phyloP scores from a whole-genome alignment of 306 rosid species.

The Castanea sativa region DNA sequence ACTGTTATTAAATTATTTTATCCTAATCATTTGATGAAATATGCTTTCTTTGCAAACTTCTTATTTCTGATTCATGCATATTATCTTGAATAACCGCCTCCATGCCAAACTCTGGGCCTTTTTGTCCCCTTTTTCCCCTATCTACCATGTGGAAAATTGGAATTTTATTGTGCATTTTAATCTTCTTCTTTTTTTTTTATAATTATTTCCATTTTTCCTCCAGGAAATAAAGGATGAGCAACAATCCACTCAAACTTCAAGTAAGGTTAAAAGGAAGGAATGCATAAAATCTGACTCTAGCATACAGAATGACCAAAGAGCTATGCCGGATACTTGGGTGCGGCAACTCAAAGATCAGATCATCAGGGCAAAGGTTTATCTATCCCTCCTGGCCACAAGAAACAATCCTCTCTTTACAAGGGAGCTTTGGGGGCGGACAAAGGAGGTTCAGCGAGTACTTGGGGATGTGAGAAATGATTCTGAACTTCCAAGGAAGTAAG shows the following conservation, averaged over 20 bases:
- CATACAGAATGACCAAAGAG: constrained; percentile 38
- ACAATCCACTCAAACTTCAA: constrained; percentile 28
- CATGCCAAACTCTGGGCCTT: no score
- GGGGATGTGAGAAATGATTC: constrained; percentile 92
- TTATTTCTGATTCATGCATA: no score
- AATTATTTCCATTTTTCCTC: neutral
- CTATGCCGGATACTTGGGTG: constrained; percentile 46
- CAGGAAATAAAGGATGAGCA: constrained; percentile 29
- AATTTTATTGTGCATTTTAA: neutral
- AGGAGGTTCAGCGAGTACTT: constrained; percentile 65
- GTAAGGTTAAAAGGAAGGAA: constrained; percentile 29
- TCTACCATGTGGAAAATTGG: neutral
- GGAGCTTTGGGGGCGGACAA: constrained; percentile 66
- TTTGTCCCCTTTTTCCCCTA: no score
- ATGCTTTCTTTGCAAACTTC: no score
- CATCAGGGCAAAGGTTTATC: constrained; percentile 76
- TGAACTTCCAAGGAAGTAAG: constrained; percentile 77
- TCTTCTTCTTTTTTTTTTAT: neutral
- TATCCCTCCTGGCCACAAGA: constrained; percentile 65
- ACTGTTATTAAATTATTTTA: neutral
- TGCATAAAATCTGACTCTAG: constrained; percentile 24
- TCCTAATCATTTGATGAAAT: no score
- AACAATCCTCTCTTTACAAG: constrained; percentile 82
- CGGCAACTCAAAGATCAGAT: constrained; percentile 79
- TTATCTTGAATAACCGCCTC: no score